A percentile compares a stretch with the other conserved stretches of the same genome.
Conservation (phyloP, 352 stramenopile genomes). For the Globisporangium spiculum region DNA sequence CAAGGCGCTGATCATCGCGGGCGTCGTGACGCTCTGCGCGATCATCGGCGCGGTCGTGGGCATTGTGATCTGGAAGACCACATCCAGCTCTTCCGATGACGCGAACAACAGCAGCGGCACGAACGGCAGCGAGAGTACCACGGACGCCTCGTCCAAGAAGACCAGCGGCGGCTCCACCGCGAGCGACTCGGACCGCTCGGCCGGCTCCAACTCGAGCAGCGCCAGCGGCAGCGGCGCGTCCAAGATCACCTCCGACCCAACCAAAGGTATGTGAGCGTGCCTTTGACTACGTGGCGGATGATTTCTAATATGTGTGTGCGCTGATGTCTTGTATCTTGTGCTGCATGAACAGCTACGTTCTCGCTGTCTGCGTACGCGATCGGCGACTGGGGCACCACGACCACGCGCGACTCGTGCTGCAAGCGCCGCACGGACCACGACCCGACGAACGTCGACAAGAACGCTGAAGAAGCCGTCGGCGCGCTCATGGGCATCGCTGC, state of each 20-base stretch:
- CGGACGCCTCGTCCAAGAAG: conserved; percentile 7
- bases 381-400: conserved; percentile 71
- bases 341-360: conserved; percentile 31
- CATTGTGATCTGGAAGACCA: conserved; percentile 39
- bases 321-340: not conserved
- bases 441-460: conserved; percentile 52
- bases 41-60: conserved; percentile 43
- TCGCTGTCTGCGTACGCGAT: conserved; percentile 64
- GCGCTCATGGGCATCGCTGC: conserved; percentile 60
- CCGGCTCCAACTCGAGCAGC: conserved; percentile 17
- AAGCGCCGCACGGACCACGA: conserved; percentile 51
- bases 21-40: conserved; percentile 40
- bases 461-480: conserved; percentile 64
- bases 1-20: conserved; percentile 38
- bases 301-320: not conserved
- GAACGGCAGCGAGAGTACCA: conserved; percentile 13
- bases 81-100: conserved; percentile 26
- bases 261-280: conserved; percentile 21
- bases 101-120: conserved; percentile 17
- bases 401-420: conserved; percentile 66
- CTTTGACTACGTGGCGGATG: not conserved
- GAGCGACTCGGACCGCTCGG: conserved; percentile 21
- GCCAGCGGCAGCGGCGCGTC: conserved; percentile 21
- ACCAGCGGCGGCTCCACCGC: not conserved
- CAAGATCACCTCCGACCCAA: conserved; percentile 50